Percentiles rank a stretch among this genome's conserved stretches.
Conservation (phyloP, 805 yeast species). For the baker's yeast (Saccharomyces cerevisiae) region DNA sequence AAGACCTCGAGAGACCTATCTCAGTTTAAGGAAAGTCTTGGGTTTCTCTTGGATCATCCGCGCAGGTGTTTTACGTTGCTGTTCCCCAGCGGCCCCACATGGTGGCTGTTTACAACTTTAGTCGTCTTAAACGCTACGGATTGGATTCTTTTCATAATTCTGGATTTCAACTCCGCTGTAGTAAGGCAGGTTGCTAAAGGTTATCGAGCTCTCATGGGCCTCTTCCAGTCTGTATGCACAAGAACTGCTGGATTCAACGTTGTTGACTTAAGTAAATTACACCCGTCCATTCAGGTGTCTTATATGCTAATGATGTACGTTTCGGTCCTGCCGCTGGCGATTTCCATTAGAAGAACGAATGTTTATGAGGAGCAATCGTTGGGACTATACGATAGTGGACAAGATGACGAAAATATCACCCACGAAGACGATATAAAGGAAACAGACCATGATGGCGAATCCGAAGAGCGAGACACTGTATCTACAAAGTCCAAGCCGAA, state of each 20-base stretch:
- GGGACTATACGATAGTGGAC: conserved; percentile 52
- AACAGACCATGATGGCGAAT: conserved; percentile 17
- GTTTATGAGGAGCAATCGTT: conserved; percentile 94
- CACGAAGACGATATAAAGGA: conserved; percentile 4
- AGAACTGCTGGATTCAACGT: conserved; percentile 87
- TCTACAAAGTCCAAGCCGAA: conserved; percentile 9
- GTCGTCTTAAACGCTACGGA: conserved; percentile 67
- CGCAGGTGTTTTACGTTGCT: conserved; percentile 88
- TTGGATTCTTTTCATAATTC: conserved; percentile 64
- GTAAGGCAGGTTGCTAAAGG: conserved; percentile 51
- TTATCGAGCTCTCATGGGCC: conserved; percentile 64
- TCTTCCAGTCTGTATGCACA: conserved; percentile 84
- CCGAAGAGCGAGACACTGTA: background rate
- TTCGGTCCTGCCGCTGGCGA: conserved; percentile 90
- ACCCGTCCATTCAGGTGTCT: conserved; percentile 87
- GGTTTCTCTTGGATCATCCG: conserved; percentile 86
- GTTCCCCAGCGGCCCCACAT: conserved; percentile 86
- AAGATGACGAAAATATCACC: background rate
- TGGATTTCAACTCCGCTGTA: conserved; percentile 52
- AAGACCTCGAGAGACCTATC: conserved; percentile 59
- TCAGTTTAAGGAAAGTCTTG: conserved; percentile 59
- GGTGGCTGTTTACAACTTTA: conserved; percentile 81
- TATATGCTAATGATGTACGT: conserved; percentile 97
- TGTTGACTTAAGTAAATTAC: conserved; percentile 57
- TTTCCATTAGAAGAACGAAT: conserved; percentile 89